These are phyloP conservation scores for Panaeolus cyanescens DNA, from an alignment of 768 basidiomycete species.

Conservation along the genomic window DNA sequence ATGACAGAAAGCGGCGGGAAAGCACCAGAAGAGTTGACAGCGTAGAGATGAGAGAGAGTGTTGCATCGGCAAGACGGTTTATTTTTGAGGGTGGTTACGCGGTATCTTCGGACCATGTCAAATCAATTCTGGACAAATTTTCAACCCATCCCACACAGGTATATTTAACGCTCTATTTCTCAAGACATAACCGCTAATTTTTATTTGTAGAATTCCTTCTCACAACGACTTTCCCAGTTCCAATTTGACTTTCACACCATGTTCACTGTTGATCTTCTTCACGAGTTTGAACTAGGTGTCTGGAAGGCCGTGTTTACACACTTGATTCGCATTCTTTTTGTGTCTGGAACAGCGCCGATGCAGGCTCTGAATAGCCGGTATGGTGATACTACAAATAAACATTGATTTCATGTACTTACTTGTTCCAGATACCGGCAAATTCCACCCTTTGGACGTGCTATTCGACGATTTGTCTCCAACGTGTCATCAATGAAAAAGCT, in stretches of 20 bases:
- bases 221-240: conserved; percentile 12
- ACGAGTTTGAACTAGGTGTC: conserved; percentile 41
- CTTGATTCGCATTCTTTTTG: conserved; percentile 30
- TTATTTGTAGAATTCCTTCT: conserved; percentile 34
- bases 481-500: conserved; percentile 28
- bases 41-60: background rate
- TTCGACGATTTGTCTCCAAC: conserved; percentile 27
- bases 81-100: background rate
- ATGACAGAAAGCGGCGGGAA: background rate
- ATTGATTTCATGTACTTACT: background rate
- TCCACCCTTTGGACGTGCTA: conserved; percentile 22
- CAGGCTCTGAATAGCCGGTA: background rate
- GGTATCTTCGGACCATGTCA: background rate
- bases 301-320: conserved; percentile 40
- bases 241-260: conserved; percentile 29
- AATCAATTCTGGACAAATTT: background rate
- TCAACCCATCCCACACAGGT: conserved; percentile 6
- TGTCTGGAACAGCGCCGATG: conserved; percentile 9
- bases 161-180: background rate
- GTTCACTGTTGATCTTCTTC: conserved; percentile 37
- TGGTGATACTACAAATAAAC: background rate
- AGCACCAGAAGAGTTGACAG: background rate
- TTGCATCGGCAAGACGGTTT: background rate
- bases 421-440: conserved; percentile 19
- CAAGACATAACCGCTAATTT: background rate